These are phyloP conservation scores for Circinella umbellata DNA, from an alignment of 371 early-diverging fungal genomes.

Conservation along the genomic window DNA sequence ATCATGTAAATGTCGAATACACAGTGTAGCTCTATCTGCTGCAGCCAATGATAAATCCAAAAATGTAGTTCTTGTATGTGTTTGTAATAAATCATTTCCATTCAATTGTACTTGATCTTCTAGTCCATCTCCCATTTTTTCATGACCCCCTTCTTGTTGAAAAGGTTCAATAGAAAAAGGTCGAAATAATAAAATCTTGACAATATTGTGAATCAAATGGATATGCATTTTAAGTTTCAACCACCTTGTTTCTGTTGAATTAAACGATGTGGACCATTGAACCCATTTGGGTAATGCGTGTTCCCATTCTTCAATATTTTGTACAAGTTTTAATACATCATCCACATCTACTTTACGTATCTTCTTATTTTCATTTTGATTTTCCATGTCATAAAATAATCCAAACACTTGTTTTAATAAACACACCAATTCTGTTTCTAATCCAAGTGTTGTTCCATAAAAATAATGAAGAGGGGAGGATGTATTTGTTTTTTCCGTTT, in stretches of 20 bases:
- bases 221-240: constrained; percentile 24
- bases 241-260: neutral
- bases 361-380: neutral
- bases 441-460: neutral
- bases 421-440: constrained; percentile 14
- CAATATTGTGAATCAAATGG: constrained; percentile 41
- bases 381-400: constrained; percentile 12
- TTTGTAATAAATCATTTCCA: constrained; percentile 27
- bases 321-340: constrained; percentile 42
- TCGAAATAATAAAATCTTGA: constrained; percentile 43
- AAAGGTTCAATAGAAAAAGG: constrained; percentile 35
- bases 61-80: constrained; percentile 48
- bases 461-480: neutral
- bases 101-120: too few relatives aligned
- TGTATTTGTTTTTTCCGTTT: too few relatives aligned
- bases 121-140: constrained; percentile 9
- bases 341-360: constrained; percentile 51
- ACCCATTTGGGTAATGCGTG: constrained; percentile 39
- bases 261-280: constrained; percentile 15
- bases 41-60: constrained; percentile 42
- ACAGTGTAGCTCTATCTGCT: constrained; percentile 31
- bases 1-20: constrained; percentile 13
- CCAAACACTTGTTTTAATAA: constrained; percentile 15
- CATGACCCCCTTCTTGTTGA: neutral
- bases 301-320: constrained; percentile 49